A percentile compares a stretch with the other conserved stretches of the same genome.
Evolutionary conservation across 1,284 basidiomycete species (phyloP).

Genomic region (Tylopilus sp.): DNA sequence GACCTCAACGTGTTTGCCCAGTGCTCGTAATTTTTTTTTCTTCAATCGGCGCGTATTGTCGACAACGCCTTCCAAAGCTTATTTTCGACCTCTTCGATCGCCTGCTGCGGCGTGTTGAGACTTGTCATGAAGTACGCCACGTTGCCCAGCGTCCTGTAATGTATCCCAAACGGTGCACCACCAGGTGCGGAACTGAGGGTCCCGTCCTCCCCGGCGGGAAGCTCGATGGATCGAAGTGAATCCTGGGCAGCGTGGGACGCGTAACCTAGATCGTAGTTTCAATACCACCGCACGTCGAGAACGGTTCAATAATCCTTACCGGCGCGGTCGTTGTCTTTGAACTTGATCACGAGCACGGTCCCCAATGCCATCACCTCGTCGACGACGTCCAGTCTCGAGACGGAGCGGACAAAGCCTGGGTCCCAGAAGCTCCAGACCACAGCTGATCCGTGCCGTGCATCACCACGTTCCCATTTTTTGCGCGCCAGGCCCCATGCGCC

Average conservation of each 20-base stretch:
- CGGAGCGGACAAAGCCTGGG: constrained; percentile 57
- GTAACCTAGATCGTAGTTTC: constrained; percentile 52
- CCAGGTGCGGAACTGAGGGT: constrained; percentile 46
- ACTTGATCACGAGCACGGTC: constrained; percentile 78
- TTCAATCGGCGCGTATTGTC: not conserved
- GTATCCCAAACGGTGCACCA: constrained; percentile 65
- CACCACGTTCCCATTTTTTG: constrained; percentile 32
- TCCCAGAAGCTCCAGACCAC: constrained; percentile 88
- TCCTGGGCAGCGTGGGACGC: constrained; percentile 67
- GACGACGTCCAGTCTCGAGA: constrained; percentile 60
- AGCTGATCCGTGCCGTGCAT: constrained; percentile 8
- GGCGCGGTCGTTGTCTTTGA: constrained; percentile 55
- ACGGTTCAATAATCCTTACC: constrained; percentile 40
- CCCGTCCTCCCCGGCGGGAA: constrained; percentile 17
- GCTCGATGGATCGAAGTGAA: constrained; percentile 49
- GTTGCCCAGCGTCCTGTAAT: constrained; percentile 87
- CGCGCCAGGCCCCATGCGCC: constrained; percentile 40
- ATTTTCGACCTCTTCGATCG: constrained; percentile 57
- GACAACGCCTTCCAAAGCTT: constrained; percentile 48
- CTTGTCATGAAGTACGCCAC: constrained; percentile 94
- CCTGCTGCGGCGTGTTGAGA: constrained; percentile 61
- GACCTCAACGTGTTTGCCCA: not conserved
- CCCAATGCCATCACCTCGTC: constrained; percentile 84
- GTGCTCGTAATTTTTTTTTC: not conserved
- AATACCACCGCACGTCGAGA: not conserved